phyloP scores from a whole-genome alignment of 2,329 filamentous ascomycete genomes.

The Alternaria sp. region DNA sequence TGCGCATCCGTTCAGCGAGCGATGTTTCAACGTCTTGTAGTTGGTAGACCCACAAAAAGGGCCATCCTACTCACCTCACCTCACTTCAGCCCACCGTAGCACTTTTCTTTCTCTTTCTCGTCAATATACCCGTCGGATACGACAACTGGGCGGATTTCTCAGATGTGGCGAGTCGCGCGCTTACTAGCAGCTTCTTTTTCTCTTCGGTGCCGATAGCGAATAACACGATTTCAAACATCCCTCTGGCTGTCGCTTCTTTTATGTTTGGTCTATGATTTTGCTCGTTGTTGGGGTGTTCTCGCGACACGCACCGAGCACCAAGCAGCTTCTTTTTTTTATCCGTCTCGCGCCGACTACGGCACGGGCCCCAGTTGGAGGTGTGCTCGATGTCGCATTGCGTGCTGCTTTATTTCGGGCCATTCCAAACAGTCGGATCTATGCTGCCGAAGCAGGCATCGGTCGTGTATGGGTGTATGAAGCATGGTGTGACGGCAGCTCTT shows the following conservation, averaged over 20 bases:
- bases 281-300: background rate
- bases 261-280: constrained; percentile 1
- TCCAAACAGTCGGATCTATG: background rate
- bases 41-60: constrained; percentile 24
- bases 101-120: constrained; percentile 24
- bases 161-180: constrained; percentile 22
- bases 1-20: constrained; percentile 26
- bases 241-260: background rate
- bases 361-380: constrained; percentile 3
- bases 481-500: constrained; percentile 32
- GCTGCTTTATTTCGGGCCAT: constrained; percentile 14
- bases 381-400: background rate
- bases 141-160: constrained; percentile 25
- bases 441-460: constrained; percentile 4
- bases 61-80: constrained; percentile 26
- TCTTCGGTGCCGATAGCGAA: constrained; percentile 13
- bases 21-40: constrained; percentile 25
- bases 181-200: constrained; percentile 5
- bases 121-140: constrained; percentile 29
- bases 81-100: constrained; percentile 10
- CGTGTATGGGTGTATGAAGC: background rate
- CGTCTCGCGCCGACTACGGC: constrained; percentile 1
- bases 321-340: constrained; percentile 2
- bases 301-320: constrained; percentile 3
- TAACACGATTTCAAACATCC: constrained; percentile 10